A percentile compares a stretch with the other conserved stretches of the same genome.
These are phyloP conservation scores for Dalechampia spathulata DNA, from an alignment of 441 rosid species.

Conservation along the genomic window DNA sequence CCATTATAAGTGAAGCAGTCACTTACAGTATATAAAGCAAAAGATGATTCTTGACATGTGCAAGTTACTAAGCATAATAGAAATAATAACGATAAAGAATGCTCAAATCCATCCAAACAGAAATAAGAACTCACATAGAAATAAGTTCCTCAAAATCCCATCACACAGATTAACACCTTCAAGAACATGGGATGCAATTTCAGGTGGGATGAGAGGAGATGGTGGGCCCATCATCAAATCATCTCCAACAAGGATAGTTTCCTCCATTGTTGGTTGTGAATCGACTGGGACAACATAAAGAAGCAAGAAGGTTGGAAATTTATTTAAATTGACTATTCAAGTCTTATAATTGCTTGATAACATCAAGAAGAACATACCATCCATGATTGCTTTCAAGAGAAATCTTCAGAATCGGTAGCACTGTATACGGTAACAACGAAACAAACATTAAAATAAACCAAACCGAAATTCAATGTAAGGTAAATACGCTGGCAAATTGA, in stretches of 20 bases:
- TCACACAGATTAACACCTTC: conserved; percentile 83
- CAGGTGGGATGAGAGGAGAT: conserved; percentile 81
- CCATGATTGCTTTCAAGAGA: conserved; percentile 44
- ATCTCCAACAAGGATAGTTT: conserved; percentile 88
- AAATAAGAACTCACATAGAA: conserved; percentile 57
- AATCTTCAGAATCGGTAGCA: conserved; percentile 2
- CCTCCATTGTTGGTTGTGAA: conserved; percentile 92
- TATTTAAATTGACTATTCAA: neutral
- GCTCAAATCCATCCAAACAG: neutral
- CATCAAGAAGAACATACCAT: conserved; percentile 36
- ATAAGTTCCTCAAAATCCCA: conserved; percentile 72
- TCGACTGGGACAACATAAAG: conserved; percentile 49
- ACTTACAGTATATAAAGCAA: neutral
- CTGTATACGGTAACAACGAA: conserved; percentile 24
- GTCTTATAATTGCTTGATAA: neutral
- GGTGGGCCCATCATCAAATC: conserved; percentile 96
- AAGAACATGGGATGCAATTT: conserved; percentile 88
- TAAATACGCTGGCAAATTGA: no score
- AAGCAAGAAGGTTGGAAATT: conserved; percentile 13
- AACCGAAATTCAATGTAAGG: no score
- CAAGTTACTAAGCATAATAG: no score
- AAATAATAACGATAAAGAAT: no score
- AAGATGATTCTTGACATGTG: no score
- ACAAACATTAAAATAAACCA: neutral
- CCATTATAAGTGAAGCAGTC: neutral